Base-by-base conservation (phyloP, 1,284 basidiomycete species). In the Singerocomus inundabilis region DNA sequence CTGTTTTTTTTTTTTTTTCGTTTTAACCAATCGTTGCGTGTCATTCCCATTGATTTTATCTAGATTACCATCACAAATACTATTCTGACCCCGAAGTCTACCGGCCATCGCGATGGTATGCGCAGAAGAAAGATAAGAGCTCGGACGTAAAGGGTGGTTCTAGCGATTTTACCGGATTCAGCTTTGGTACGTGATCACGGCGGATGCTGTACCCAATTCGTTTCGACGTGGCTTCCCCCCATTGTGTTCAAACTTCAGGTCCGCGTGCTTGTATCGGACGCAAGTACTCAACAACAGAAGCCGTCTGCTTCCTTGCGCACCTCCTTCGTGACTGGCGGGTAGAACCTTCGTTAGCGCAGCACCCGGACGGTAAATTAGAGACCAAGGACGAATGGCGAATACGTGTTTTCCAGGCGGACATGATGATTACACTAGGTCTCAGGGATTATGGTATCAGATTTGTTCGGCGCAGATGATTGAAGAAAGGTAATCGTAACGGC, bases 211-310 rank as follows among this genome's bases (percentile, higher is more conserved):
- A 13, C 4, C 16, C 6, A 12, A 21, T 18, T 6, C 25, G 4
- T 21, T 8, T 18, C 8, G n/a, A 43, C 6, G 43, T 6, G 9
- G 21, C 21, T 21, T 21, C 21, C 6, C 9, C 15, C 7, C 24
- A 9, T 40, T 28, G n/a, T 18, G 1, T 21, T 21, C 4, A 44
- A 26, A 44, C 25, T 2, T 10, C 9, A 44, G 43, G 43, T 28
- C 1, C 13, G 15, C 43, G 43, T 6, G 18, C 43, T 7, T 44
- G 43, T n/a, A 44, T 44, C 10, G 40, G 43, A 5, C 39, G 43
- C 4, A 44, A 44, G 40, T 44, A 44, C 18, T 44, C 39, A 13
- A 44, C 43, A 9, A 44, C 39, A 7, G 43, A 44, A 44, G 43
- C 43, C 16, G 43, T 44, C 16, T 44, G 40, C 9, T 44, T 44